Base-by-base conservation (phyloP, 2,329 filamentous ascomycete genomes). In the Chaetothyriales sp. region DNA sequence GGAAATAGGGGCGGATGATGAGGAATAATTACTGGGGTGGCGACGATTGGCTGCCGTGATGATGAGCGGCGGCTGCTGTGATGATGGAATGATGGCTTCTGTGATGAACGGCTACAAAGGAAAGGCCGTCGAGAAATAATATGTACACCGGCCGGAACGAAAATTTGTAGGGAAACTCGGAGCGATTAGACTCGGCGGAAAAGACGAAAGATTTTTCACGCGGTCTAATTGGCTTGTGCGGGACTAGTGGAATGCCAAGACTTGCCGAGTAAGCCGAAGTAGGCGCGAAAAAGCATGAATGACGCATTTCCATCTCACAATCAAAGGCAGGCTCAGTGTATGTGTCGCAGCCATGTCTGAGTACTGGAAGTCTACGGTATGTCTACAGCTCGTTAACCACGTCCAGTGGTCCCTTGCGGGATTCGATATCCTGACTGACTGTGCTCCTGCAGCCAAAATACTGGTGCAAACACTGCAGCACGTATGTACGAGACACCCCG, bases 381-480 rank as follows among this genome's bases (percentile, higher is more conserved):
- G 52, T 47, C 43, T 18, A 43, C n/a, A 12, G 22, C 3, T 19
- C 44, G 15, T 15, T 39, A 12, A 1, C 32, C 26, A 18, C 19
- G 28, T 7, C 19, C n/a, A 19, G 9, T 9, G 45, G 6, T 46
- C 39, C 44, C n/a, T 4, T n/a, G n/a, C n/a, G n/a, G n/a, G 48
- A 43, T 22, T 26, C 39, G 5, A 26, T n/a, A 46, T 49, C 43
- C 61, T 65, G 51, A 67, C 47, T 18, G n/a, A 43, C 32, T 1
- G 32, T 39, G 32, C 18, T 10, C 9, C 9, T 44, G 47, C 51
- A 81, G 66, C 89, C 89, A 5, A 90, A 84, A 65, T 94, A 94
- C 71, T 96, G 89, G 88, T 98, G 92, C 78, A 96, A 96, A 68
- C 86, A 95, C 73, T 98, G 92, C 77, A 79, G 80, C 64, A 79